Base-by-base conservation (phyloP, 306 rosid genomes). In the Urtica urens region DNA sequence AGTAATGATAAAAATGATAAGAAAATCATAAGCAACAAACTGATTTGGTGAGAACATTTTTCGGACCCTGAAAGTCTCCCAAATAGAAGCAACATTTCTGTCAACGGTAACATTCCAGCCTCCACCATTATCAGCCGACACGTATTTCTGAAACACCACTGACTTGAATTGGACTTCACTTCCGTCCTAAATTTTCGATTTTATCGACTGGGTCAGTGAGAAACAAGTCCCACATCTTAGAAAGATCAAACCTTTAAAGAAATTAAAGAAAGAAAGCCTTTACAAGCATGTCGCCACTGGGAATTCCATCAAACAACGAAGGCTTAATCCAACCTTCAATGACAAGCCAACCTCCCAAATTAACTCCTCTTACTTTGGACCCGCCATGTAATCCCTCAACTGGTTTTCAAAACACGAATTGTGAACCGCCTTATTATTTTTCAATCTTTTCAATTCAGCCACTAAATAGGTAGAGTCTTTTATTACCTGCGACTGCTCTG, bases 261-360 rank as follows among this genome's bases (percentile, higher is more conserved):
- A 23, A 16, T 39, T 11, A 0, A 52, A 22, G 25, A 31, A 10
- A 10, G 12, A 15, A 58, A 55, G 20, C 39, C 42, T 86, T 83
- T 67, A 88, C 95, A 48, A 88, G 83, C 95, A 88, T 78, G 71
- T 88, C 93, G 67, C 75, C 82, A 74, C 83, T 81, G 75, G 86
- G 74, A 72, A 88, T 88, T 67, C 77, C 96, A 73, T 83, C 93
- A 72, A 88, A 83, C 51, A 88, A 67, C 46, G 96, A 80, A 60
- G 96, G 88, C 70, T 88, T 81, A 50, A 88, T 88, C 97, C 97
- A 88, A 56, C 95, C 97, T 76, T 88, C 93, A 51, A 84, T 66
- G 6, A 84, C 93, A 72, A 88, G 64, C 95, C 93, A 88, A 28
- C 97, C 95, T 65, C 97, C 97, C 60, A 88, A 81, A 68, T 88